phyloP scores from a whole-genome alignment of 495 filamentous ascomycete species.

The Cercophora newfieldiana region DNA sequence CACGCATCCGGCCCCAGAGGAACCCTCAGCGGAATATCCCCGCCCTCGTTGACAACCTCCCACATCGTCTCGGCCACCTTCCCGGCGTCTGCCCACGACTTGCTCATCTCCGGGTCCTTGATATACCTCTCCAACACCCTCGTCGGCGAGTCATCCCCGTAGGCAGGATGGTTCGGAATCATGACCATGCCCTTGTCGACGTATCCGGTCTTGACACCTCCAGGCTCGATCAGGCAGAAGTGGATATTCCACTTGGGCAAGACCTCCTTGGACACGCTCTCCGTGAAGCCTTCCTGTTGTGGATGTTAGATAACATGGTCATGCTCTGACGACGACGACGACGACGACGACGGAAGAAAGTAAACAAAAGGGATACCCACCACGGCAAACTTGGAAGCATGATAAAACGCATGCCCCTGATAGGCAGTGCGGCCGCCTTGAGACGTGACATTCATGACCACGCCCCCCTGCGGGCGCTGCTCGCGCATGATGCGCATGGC shows the following conservation, averaged over 20 bases:
- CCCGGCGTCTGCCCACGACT: constrained; percentile 38
- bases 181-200: constrained; percentile 27
- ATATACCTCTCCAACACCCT: constrained; percentile 39
- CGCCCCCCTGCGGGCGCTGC: constrained; percentile 46
- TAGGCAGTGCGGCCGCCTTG: constrained; percentile 52
- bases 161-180: constrained; percentile 39
- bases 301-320: too few relatives aligned
- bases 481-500: constrained; percentile 52
- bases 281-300: constrained; percentile 61
- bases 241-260: constrained; percentile 53
- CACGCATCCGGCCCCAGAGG: constrained; percentile 48
- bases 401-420: constrained; percentile 52
- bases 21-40: constrained; percentile 44
- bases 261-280: constrained; percentile 52
- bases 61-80: constrained; percentile 42
- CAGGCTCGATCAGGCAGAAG: constrained; percentile 51
- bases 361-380: too few relatives aligned
- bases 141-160: constrained; percentile 38
- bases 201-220: constrained; percentile 51
- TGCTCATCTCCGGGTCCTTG: constrained; percentile 29
- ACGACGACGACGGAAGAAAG: too few relatives aligned
- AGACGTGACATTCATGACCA: constrained; percentile 55
- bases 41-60: constrained; percentile 34
- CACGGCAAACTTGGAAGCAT: constrained; percentile 56
- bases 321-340: too few relatives aligned